Percentiles rank a stretch among this genome's conserved stretches.
Evolutionary conservation across 331 rosid genomes (phyloP).

Genomic region (Saraca asoca): DNA sequence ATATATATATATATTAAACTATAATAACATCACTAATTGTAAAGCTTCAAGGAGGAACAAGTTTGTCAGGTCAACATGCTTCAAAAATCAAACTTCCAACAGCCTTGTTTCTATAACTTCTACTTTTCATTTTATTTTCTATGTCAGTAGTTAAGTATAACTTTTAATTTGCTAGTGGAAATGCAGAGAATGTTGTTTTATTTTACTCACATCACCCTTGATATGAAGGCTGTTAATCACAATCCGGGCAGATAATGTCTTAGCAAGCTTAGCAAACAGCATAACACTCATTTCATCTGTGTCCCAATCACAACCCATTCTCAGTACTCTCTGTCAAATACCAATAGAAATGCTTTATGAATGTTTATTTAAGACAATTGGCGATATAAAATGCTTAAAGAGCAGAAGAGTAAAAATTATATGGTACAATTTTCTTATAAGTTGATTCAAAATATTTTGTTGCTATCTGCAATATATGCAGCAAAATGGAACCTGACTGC

Average conservation of each 20-base stretch:
- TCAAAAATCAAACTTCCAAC: slow-evolving; percentile 25
- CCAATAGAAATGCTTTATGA: slow-evolving; percentile 35
- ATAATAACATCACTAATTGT: background rate
- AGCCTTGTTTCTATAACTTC: slow-evolving; percentile 3
- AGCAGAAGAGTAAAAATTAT: slow-evolving; percentile 1
- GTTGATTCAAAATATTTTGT: slow-evolving; percentile 4
- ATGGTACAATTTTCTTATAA: too few species aligned
- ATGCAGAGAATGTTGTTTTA: slow-evolving; percentile 31
- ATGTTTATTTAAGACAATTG: slow-evolving; percentile 20
- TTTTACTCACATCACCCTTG: slow-evolving; percentile 86
- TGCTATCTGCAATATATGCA: slow-evolving; percentile 25
- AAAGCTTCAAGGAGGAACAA: slow-evolving; percentile 12
- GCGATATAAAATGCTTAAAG: slow-evolving; percentile 13
- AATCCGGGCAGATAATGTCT: slow-evolving; percentile 85
- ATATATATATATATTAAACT: background rate
- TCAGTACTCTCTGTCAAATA: slow-evolving; percentile 70
- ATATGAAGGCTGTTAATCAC: slow-evolving; percentile 92
- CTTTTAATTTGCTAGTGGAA: background rate
- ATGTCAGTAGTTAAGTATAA: slow-evolving; percentile 3
- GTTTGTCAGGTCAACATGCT: slow-evolving; percentile 1
- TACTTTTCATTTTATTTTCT: background rate
- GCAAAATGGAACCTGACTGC: slow-evolving; percentile 72
- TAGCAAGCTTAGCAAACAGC: slow-evolving; percentile 85
- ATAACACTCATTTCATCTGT: slow-evolving; percentile 88
- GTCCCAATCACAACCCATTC: slow-evolving; percentile 88